Conservation (phyloP, 2,329 filamentous ascomycete species). For the Leptographium wingfieldii region DNA sequence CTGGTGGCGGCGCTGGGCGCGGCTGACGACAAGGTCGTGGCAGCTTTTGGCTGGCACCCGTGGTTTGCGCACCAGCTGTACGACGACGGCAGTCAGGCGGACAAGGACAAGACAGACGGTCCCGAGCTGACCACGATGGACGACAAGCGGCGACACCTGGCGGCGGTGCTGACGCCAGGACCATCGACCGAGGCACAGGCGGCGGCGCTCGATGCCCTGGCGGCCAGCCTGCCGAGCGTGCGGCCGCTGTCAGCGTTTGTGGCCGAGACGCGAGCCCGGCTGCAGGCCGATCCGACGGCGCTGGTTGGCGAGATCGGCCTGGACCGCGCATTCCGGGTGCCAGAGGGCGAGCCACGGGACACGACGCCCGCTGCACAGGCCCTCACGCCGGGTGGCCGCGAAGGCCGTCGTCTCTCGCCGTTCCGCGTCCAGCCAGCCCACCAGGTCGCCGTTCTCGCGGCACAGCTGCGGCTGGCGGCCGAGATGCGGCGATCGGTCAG, state of each 20-base stretch:
- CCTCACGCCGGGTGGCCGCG: constrained; percentile 59
- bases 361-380: constrained; percentile 11
- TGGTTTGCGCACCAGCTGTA: constrained; percentile 76
- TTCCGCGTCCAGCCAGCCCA: constrained; percentile 57
- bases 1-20: constrained; percentile 51
- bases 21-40: constrained; percentile 33
- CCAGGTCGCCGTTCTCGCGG: constrained; percentile 51
- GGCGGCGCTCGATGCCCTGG: constrained; percentile 28
- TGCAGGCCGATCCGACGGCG: constrained; percentile 44
- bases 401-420: constrained; percentile 54
- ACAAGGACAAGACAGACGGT: neutral
- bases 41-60: constrained; percentile 78
- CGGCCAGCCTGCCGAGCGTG: constrained; percentile 44
- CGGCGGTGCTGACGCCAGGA: constrained; percentile 44
- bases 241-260: constrained; percentile 31
- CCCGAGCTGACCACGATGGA: constrained; percentile 6
- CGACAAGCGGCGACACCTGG: constrained; percentile 48
- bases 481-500: constrained; percentile 53
- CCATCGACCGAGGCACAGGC: constrained; percentile 27
- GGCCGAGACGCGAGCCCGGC: constrained; percentile 37
- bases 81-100: constrained; percentile 30
- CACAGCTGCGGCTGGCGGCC: constrained; percentile 60
- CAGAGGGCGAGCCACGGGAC: constrained; percentile 36
- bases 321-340: constrained; percentile 66
- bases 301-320: constrained; percentile 68